Conservation (phyloP, 495 filamentous ascomycete species). For the Peziza echinospora region DNA sequence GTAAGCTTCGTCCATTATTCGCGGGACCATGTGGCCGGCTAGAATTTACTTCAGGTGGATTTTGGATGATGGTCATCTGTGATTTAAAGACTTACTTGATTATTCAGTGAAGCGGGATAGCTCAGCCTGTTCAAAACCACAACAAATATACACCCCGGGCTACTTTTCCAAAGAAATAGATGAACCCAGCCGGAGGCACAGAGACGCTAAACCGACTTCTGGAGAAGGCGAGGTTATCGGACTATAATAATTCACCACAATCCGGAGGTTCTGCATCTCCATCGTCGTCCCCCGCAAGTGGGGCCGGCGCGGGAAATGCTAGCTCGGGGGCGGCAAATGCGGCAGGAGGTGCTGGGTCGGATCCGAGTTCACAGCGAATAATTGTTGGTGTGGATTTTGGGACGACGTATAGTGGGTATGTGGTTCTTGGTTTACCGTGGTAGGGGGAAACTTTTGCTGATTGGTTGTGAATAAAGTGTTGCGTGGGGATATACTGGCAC, state of each 20-base stretch:
- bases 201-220: not conserved
- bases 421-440: too few species aligned
- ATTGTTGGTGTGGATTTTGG: constrained; percentile 50
- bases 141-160: too few species aligned
- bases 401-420: constrained; percentile 48
- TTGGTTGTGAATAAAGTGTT: constrained; percentile 9
- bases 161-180: too few species aligned
- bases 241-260: not conserved
- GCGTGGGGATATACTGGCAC: constrained; percentile 17
- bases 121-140: too few species aligned
- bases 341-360: not conserved
- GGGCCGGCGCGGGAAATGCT: not conserved
- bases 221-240: not conserved
- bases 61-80: too few species aligned
- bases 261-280: not conserved
- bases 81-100: too few species aligned
- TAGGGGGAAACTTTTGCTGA: too few species aligned
- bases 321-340: not conserved
- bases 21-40: too few species aligned
- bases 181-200: not conserved
- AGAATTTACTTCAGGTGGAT: too few species aligned
- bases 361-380: constrained; percentile 20
- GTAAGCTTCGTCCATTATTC: too few species aligned
- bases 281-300: too few species aligned
- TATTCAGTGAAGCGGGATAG: too few species aligned